phyloP scores from a whole-genome alignment of 257 asterid genomes.

The Hygrophila difformis region DNA sequence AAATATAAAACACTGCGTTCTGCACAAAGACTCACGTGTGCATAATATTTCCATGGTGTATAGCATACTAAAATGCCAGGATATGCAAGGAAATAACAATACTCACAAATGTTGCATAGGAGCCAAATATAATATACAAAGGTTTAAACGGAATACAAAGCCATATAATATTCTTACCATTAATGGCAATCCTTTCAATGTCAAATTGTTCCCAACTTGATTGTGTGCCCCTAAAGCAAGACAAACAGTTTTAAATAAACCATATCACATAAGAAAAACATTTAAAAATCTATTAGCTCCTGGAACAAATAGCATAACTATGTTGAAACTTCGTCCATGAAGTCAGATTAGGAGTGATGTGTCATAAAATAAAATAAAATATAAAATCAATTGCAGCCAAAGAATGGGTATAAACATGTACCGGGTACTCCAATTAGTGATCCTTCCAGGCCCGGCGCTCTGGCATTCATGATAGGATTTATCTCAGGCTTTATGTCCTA shows the following conservation, averaged over 20 bases:
- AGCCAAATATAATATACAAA: not conserved
- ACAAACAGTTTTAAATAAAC: conserved; percentile 1
- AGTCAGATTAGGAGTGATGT: not conserved
- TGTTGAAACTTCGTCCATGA: not conserved
- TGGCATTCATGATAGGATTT: conserved; percentile 73
- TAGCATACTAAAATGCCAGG: too few relatives aligned
- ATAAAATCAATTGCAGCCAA: conserved; percentile 7
- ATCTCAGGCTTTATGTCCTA: conserved; percentile 88
- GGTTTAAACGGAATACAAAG: not conserved
- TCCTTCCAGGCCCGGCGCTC: conserved; percentile 81
- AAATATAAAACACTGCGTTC: too few relatives aligned
- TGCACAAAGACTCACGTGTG: too few relatives aligned
- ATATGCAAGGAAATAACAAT: not conserved
- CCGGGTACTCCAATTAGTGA: conserved; percentile 91
- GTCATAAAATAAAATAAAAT: not conserved
- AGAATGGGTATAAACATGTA: conserved; percentile 15
- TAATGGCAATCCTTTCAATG: conserved; percentile 13
- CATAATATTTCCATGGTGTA: not conserved
- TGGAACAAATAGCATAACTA: conserved; percentile 4
- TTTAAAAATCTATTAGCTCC: conserved; percentile 5
- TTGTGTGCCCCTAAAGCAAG: not conserved
- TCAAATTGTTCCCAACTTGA: conserved; percentile 10
- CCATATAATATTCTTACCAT: not conserved
- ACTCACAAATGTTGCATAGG: not conserved
- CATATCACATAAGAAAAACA: too few relatives aligned